Evolutionary conservation across 1,284 basidiomycete species (phyloP).

Genomic region (Tylopilus sp.): DNA sequence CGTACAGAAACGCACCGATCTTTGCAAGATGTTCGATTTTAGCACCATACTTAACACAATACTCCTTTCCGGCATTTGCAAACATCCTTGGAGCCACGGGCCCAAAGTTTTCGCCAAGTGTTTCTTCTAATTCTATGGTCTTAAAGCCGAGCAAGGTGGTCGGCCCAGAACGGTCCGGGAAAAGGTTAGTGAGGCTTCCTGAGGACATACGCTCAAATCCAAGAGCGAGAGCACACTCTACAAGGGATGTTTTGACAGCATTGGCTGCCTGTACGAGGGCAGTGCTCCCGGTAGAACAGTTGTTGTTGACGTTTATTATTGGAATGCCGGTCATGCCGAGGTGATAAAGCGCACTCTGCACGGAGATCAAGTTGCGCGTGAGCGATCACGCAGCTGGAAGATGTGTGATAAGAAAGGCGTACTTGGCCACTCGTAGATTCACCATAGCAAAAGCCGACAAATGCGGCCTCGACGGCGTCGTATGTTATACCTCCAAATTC

Average conservation of each 20-base stretch:
- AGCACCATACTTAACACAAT: slow-evolving; percentile 72
- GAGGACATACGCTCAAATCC: slow-evolving; percentile 87
- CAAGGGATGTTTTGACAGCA: slow-evolving; percentile 65
- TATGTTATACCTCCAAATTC: slow-evolving; percentile 69
- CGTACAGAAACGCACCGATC: slow-evolving; percentile 54
- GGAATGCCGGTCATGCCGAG: slow-evolving; percentile 84
- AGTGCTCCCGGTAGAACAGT: slow-evolving; percentile 76
- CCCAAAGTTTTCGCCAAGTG: slow-evolving; percentile 63
- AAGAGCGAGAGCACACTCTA: slow-evolving; percentile 76
- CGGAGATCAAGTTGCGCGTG: background rate
- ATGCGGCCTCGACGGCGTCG: slow-evolving; percentile 70
- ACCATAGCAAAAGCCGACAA: slow-evolving; percentile 74
- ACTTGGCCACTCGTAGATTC: slow-evolving; percentile 83
- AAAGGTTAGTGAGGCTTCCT: slow-evolving; percentile 70
- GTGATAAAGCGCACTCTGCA: slow-evolving; percentile 72
- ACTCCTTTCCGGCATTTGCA: slow-evolving; percentile 74
- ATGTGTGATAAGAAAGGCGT: slow-evolving; percentile 9
- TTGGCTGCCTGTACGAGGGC: slow-evolving; percentile 71
- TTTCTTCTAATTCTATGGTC: slow-evolving; percentile 53
- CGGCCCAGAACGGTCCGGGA: slow-evolving; percentile 66
- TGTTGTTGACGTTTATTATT: slow-evolving; percentile 84
- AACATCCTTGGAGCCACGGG: slow-evolving; percentile 74
- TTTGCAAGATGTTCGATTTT: slow-evolving; percentile 68
- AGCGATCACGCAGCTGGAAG: background rate
- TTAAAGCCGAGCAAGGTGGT: slow-evolving; percentile 47